phyloP scores from a whole-genome alignment of 2,329 filamentous ascomycete species.

The Fusarium sp. region DNA sequence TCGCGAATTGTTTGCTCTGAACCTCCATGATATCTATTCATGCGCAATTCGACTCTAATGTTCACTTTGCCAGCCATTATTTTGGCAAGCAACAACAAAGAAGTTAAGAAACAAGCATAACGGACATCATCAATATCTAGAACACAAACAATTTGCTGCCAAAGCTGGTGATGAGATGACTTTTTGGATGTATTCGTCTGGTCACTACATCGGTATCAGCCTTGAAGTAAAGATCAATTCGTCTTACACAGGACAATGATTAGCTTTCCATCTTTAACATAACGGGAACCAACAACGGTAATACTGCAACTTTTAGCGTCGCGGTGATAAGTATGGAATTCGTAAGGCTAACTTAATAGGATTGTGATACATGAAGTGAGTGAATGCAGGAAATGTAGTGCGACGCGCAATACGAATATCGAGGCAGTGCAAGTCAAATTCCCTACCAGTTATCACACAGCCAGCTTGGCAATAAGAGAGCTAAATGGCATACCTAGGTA shows the following conservation, averaged over 20 bases:
- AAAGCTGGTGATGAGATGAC: not conserved
- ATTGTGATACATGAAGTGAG: not conserved
- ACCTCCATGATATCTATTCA: not conserved
- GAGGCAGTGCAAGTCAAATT: conserved; percentile 4
- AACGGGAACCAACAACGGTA: not conserved
- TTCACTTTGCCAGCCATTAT: not conserved
- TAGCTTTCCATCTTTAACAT: not conserved
- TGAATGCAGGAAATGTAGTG: not conserved
- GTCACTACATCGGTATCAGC: not conserved
- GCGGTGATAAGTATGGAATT: not conserved
- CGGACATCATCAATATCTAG: not conserved
- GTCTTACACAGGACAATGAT: not conserved
- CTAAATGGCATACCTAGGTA: not conserved
- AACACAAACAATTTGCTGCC: not conserved
- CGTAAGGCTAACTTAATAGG: not conserved
- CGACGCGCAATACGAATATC: not conserved
- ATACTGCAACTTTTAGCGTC: not conserved
- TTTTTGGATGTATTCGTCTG: not conserved
- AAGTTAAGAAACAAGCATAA: not conserved
- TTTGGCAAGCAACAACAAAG: not conserved
- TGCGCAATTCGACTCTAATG: not conserved
- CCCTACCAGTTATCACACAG: not conserved
- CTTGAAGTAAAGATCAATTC: not conserved
- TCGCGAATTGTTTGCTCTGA: not conserved
- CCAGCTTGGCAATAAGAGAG: not conserved